Evolutionary conservation across 352 stramenopile species (phyloP).

Genomic region (Phytophthora constricta): DNA sequence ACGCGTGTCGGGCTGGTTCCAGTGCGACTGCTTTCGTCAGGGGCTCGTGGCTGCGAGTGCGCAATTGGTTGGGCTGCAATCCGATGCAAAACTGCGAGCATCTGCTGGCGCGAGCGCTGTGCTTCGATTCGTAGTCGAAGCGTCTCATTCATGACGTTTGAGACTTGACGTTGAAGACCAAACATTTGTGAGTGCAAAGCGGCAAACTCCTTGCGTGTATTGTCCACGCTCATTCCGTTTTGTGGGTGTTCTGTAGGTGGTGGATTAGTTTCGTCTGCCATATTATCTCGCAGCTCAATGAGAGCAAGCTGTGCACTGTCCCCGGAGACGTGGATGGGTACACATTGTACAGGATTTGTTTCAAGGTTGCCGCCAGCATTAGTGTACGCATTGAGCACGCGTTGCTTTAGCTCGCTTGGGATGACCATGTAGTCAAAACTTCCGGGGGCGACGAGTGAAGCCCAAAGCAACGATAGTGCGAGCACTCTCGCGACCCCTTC

Average conservation of each 20-base stretch:
- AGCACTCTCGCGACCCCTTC: neutral
- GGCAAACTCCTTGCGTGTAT: too few species aligned
- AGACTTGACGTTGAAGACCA: too few species aligned
- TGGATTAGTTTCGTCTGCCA: neutral
- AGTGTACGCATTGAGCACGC: neutral
- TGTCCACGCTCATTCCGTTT: too few species aligned
- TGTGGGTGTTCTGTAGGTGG: neutral
- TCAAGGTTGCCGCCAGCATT: neutral
- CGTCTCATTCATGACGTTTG: too few species aligned
- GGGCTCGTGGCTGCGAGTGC: neutral
- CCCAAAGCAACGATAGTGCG: neutral
- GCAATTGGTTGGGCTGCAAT: neutral
- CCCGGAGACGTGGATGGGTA: neutral
- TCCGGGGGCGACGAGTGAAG: neutral
- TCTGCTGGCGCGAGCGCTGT: too few species aligned
- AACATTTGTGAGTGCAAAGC: too few species aligned
- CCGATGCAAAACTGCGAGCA: too few species aligned
- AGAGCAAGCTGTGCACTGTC: neutral
- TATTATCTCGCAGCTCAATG: neutral
- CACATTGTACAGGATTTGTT: neutral
- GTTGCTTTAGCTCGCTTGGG: neutral
- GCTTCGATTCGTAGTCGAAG: too few species aligned
- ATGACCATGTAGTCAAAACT: neutral
- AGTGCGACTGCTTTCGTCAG: too few species aligned
- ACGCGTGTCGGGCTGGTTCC: neutral